These are phyloP conservation scores for Lepiota venenata DNA, from an alignment of 768 basidiomycete genomes.

Conservation along the genomic window DNA sequence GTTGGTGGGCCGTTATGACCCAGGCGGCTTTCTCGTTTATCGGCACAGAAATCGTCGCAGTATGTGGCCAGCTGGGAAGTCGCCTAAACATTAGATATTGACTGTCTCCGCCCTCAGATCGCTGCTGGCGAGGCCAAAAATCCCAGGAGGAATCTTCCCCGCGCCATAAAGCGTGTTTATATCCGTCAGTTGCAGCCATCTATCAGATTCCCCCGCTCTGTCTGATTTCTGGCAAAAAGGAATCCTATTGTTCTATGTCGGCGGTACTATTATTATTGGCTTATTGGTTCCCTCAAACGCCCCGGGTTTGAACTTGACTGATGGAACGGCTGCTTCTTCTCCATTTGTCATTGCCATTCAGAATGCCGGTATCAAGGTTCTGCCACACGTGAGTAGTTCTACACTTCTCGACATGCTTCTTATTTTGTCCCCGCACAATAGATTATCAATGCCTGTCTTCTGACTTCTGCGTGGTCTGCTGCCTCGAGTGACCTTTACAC, in stretches of 20 bases:
- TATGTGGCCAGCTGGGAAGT: conserved; percentile 29
- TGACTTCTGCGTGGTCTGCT: conserved; percentile 93
- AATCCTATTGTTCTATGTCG: conserved; percentile 79
- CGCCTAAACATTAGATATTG: not conserved
- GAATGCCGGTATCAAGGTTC: conserved; percentile 78
- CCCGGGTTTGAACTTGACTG: conserved; percentile 43
- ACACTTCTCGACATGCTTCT: not conserved
- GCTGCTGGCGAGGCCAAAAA: conserved; percentile 92
- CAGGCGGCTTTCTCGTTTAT: conserved; percentile 93
- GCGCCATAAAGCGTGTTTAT: conserved; percentile 71
- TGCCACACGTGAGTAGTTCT: conserved; percentile 63
- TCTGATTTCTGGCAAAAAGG: conserved; percentile 38
- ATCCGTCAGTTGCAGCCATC: conserved; percentile 39
- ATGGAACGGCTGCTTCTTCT: conserved; percentile 67
- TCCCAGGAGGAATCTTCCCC: conserved; percentile 61
- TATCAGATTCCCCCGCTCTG: not conserved
- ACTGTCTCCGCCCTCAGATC: conserved; percentile 43
- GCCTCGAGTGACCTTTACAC: conserved; percentile 89
- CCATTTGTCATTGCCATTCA: conserved; percentile 92
- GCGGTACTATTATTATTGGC: conserved; percentile 73
- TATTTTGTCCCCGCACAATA: conserved; percentile 20
- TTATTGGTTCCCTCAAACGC: conserved; percentile 78
- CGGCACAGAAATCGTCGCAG: conserved; percentile 92
- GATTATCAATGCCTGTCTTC: conserved; percentile 79
- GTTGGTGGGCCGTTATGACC: conserved; percentile 56